These are phyloP conservation scores for Leccinum solheimii DNA, from an alignment of 1,284 basidiomycete species.

Conservation along the genomic window DNA sequence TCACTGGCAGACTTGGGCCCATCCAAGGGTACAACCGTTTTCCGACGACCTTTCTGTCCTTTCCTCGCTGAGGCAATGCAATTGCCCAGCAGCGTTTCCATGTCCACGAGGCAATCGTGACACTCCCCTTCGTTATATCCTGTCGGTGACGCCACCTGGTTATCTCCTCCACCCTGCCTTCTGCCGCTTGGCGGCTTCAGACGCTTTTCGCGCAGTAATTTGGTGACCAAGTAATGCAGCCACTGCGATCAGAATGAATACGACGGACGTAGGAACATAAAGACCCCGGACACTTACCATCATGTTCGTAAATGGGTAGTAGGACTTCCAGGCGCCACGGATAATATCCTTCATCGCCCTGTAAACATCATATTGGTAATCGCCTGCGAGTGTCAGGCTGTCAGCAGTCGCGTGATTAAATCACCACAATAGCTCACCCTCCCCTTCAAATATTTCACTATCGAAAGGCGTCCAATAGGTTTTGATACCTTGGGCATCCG, in stretches of 20 bases:
- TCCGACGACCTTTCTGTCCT: slow-evolving; percentile 28
- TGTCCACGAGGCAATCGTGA: slow-evolving; percentile 35
- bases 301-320: slow-evolving; percentile 82
- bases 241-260: slow-evolving; percentile 51
- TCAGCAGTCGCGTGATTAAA: neutral
- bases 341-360: slow-evolving; percentile 77
- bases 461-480: slow-evolving; percentile 77
- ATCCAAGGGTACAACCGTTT: slow-evolving; percentile 18
- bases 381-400: slow-evolving; percentile 47
- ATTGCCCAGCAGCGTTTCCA: slow-evolving; percentile 32
- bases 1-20: slow-evolving; percentile 32
- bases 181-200: slow-evolving; percentile 50
- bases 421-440: slow-evolving; percentile 49
- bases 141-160: slow-evolving; percentile 8
- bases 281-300: slow-evolving; percentile 57
- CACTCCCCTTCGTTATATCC: slow-evolving; percentile 35
- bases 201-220: slow-evolving; percentile 70
- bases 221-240: slow-evolving; percentile 76
- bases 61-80: slow-evolving; percentile 20
- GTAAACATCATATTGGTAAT: slow-evolving; percentile 95
- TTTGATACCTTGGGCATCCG: slow-evolving; percentile 44
- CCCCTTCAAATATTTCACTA: slow-evolving; percentile 79
- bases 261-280: neutral
- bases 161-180: slow-evolving; percentile 18
- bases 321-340: slow-evolving; percentile 67